Evolutionary conservation across 129 eudicot species (phyloP).

Genomic region (Logfia minima): DNA sequence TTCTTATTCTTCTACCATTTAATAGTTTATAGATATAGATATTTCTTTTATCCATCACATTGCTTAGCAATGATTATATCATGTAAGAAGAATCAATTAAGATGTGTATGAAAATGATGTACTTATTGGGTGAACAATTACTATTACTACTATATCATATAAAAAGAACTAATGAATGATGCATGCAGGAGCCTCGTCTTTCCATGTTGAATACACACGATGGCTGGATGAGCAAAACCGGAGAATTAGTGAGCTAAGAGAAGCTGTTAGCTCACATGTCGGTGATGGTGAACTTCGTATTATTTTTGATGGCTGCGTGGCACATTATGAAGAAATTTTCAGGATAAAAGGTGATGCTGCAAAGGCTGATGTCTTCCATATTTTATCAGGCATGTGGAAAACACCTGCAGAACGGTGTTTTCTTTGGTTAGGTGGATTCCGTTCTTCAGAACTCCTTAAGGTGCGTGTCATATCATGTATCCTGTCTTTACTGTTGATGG

Average conservation of each 20-base stretch:
- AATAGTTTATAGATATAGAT: no score
- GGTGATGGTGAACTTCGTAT: conserved; percentile 88
- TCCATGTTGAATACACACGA: conserved; percentile 80
- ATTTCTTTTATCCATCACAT: no score
- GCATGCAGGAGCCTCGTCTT: conserved; percentile 73
- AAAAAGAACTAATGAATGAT: neutral
- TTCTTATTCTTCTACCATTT: neutral
- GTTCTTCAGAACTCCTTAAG: conserved; percentile 75
- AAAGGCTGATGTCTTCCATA: conserved; percentile 69
- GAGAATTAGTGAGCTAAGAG: conserved; percentile 73
- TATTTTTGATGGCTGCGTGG: conserved; percentile 68
- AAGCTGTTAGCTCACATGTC: conserved; percentile 83
- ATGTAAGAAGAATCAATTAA: neutral
- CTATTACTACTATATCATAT: neutral
- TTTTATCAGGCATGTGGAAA: conserved; percentile 86
- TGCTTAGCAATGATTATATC: neutral
- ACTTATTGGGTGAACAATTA: neutral
- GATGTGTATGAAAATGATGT: neutral
- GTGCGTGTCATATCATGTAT: conserved; percentile 30
- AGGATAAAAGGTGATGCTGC: conserved; percentile 66
- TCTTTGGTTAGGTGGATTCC: conserved; percentile 80
- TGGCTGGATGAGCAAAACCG: conserved; percentile 89
- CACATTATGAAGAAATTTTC: conserved; percentile 73
- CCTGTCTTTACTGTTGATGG: neutral
- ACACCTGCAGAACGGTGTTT: conserved; percentile 83